Base-by-base conservation (phyloP, 1,284 basidiomycete species). In the Ganoderma meredithae region DNA sequence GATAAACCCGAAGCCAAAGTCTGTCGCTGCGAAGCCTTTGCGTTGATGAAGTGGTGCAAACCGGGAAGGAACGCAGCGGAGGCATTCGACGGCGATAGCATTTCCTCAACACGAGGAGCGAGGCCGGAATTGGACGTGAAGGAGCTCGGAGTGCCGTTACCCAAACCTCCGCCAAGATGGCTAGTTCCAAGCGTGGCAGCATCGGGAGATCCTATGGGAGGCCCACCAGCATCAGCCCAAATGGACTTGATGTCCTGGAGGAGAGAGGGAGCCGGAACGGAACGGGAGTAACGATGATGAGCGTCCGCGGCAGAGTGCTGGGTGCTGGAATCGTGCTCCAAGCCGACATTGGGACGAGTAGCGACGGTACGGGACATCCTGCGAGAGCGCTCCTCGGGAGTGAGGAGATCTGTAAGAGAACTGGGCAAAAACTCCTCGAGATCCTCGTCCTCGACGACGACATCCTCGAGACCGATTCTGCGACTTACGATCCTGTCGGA, bases 351-450 rank as follows among this genome's bases (percentile, higher is more conserved):
- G n/a, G 79, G 73, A 25, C 75, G 76, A 70, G 62, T 81, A 31
- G 86, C 86, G 64, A 87, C 87, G 19, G 87, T 89, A 62, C 92
- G 86, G 22, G 91, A 93, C 86, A 95, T 89, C 59, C 95, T 83
- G 53, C 95, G 84, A 41, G 88, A 91, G 64, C 86, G 83, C 79
- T 97, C 96, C 70, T 91, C 92, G 0, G 94, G 94, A 0, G 95
- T 97, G 56, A 97, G 82, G 19, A 97, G 83, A 70, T 97, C 95
- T n/a, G 89, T 93, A 61, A 97, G 81, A 9, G 91, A 94, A 64
- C 93, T 91, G 0, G 95, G 95, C 36, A 97, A 79, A 76, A 97
- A 92, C 67, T 95, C 95, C 76, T 98, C 95, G 63, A 94, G 80
- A 72, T 95, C 92, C 56, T 91, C 93, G 64, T 92, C 91, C 33